These are phyloP conservation scores for Alternaria burnsii DNA, from an alignment of 2,329 filamentous ascomycete species.

Conservation along the genomic window DNA sequence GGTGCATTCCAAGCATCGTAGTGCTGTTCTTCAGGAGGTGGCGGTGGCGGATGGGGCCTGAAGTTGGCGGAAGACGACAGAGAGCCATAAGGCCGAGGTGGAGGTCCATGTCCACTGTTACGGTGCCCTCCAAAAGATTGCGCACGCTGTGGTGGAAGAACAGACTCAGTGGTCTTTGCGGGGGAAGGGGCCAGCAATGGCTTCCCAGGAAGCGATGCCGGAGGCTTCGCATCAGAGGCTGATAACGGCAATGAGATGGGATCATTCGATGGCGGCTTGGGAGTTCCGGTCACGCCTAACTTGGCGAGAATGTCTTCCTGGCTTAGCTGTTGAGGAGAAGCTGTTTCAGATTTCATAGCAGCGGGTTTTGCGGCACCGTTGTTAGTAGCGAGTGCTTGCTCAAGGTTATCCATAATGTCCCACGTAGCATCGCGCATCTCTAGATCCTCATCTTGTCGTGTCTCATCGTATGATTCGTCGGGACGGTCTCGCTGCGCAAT, in stretches of 20 bases:
- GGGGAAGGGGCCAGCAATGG: conserved; percentile 18
- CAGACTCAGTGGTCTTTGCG: conserved; percentile 6
- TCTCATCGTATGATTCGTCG: conserved; percentile 38
- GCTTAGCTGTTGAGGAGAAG: conserved; percentile 24
- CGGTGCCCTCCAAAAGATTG: conserved; percentile 34
- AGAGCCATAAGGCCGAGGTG: conserved; percentile 38
- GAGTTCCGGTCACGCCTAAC: conserved; percentile 49
- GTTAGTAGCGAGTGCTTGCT: conserved; percentile 47
- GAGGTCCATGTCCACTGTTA: conserved; percentile 19
- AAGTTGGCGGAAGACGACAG: conserved; percentile 25
- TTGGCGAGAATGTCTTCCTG: conserved; percentile 50
- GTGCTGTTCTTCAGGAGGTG: conserved; percentile 25
- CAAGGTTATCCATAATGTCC: conserved; percentile 52
- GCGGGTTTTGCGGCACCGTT: conserved; percentile 20
- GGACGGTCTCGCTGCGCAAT: conserved; percentile 52
- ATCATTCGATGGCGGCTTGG: conserved; percentile 45
- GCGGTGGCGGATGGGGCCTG: conserved; percentile 35
- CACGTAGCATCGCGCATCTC: conserved; percentile 47
- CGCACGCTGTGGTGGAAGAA: conserved; percentile 24
- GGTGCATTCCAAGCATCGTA: conserved; percentile 37
- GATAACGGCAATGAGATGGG: conserved; percentile 22
- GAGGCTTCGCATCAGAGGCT: conserved; percentile 17
- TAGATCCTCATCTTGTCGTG: conserved; percentile 38
- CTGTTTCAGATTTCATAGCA: conserved; percentile 1
- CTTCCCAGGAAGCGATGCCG: conserved; percentile 29